Percentiles rank a stretch among this genome's conserved stretches.
phyloP scores from a whole-genome alignment of 2,329 filamentous ascomycete genomes.

The Exophiala viscosa region DNA sequence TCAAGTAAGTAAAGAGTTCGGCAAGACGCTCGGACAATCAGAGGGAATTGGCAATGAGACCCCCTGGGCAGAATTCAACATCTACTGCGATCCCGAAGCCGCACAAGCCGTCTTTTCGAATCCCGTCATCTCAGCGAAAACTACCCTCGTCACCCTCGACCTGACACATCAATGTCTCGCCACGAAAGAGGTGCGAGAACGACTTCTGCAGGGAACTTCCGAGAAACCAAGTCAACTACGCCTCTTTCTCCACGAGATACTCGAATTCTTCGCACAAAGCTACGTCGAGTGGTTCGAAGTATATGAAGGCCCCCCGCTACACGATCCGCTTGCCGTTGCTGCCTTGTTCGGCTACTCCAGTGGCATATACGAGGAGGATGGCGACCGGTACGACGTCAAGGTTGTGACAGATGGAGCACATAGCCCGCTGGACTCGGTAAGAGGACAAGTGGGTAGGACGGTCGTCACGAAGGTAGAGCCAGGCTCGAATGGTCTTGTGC shows the following conservation, averaged over 20 bases:
- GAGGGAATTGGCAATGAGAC: constrained; percentile 56
- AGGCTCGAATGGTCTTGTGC: constrained; percentile 17
- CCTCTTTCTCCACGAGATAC: constrained; percentile 76
- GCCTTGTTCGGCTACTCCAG: constrained; percentile 64
- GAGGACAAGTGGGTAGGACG: constrained; percentile 11
- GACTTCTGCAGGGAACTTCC: constrained; percentile 57
- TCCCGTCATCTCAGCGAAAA: constrained; percentile 66
- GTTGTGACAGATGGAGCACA: constrained; percentile 21
- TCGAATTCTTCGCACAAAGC: constrained; percentile 84
- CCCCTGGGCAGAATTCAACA: constrained; percentile 77
- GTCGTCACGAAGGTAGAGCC: constrained; percentile 35
- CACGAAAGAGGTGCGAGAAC: constrained; percentile 64
- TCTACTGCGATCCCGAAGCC: constrained; percentile 82
- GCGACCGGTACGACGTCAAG: constrained; percentile 48
- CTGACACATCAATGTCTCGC: constrained; percentile 85
- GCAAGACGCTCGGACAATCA: constrained; percentile 36
- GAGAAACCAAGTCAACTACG: constrained; percentile 54
- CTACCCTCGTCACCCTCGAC: constrained; percentile 76
- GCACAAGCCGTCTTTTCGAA: constrained; percentile 71
- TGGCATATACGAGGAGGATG: constrained; percentile 48
- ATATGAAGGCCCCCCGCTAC: constrained; percentile 74
- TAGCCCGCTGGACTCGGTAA: constrained; percentile 8
- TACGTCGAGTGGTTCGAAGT: constrained; percentile 80
- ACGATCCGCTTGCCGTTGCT: constrained; percentile 87
- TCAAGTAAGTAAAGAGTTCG: constrained; percentile 66